Percentiles rank a stretch among this genome's conserved stretches.
phyloP scores from a whole-genome alignment of 2,329 filamentous ascomycete species.

The Colletotrichum sojae region DNA sequence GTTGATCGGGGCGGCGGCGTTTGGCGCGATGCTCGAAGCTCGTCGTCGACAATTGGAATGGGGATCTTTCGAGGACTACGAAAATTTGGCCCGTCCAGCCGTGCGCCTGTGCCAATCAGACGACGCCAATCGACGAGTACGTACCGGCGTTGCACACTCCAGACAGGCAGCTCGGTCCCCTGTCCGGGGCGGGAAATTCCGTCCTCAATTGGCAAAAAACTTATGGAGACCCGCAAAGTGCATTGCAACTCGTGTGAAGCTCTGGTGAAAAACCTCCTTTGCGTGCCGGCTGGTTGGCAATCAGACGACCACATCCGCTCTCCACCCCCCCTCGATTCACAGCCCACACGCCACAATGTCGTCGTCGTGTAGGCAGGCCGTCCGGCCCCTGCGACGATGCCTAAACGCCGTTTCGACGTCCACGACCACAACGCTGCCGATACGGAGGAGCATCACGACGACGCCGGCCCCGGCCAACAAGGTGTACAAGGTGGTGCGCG shows the following conservation, averaged over 20 bases:
- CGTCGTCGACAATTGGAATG: slow-evolving; percentile 19
- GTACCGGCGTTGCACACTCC: slow-evolving; percentile 4
- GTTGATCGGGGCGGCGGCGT: slow-evolving; percentile 4
- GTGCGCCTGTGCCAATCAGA: slow-evolving; percentile 34
- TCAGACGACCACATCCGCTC: slow-evolving; percentile 10
- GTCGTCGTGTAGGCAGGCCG: slow-evolving; percentile 70
- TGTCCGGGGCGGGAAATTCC: slow-evolving; percentile 40
- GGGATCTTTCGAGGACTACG: slow-evolving; percentile 30
- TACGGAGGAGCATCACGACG: slow-evolving; percentile 50
- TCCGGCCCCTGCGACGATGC: slow-evolving; percentile 69
- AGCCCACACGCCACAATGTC: slow-evolving; percentile 59
- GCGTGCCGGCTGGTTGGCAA: slow-evolving; percentile 1
- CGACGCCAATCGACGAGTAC: slow-evolving; percentile 13
- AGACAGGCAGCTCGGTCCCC: slow-evolving; percentile 23
- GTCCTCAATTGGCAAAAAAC: slow-evolving; percentile 39
- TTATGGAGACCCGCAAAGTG: slow-evolving; percentile 38
- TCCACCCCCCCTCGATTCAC: slow-evolving; percentile 16
- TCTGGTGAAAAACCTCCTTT: slow-evolving; percentile 33
- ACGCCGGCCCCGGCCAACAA: slow-evolving; percentile 51
- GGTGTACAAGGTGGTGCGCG: slow-evolving; percentile 43
- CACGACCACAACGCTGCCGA: slow-evolving; percentile 42
- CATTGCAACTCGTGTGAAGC: slow-evolving; percentile 28
- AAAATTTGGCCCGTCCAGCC: slow-evolving; percentile 41
- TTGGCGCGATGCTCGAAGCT: slow-evolving; percentile 20
- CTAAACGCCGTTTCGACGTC: slow-evolving; percentile 58